Evolutionary conservation across 805 yeast genomes (phyloP), one percentile per base, ranked within the genome.

Genomic region (Zygosaccharomyces pseudorouxii): DNA sequence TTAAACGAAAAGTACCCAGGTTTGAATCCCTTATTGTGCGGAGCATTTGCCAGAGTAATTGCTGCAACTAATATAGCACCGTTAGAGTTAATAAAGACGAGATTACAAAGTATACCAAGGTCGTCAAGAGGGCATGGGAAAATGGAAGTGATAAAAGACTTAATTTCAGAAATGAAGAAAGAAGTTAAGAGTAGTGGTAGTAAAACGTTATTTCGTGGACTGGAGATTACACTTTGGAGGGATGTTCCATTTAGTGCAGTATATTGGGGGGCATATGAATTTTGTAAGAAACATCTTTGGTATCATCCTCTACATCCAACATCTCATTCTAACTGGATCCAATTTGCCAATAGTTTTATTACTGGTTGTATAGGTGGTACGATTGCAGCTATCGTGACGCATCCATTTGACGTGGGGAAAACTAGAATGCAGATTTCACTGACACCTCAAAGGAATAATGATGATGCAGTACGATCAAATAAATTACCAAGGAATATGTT

Each of bases 391-490:
- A 57, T 92, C 2, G 71, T 78, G 37, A 93, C 99, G 1, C 89
- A 95, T 49, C 98, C 99, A 1, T 93, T 93, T 59, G 99, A 93
- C 65, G 99, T 93, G 8, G 98, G 97, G 4, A 93, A 93, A 61
- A 93, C 99, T 4, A 75, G 98, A 58, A 71, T 88, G 51, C 99
- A 93, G 67, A 76, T 87, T 3, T 70, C 77, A n/a, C 65, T 53
- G 49, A 54, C 54, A 61, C 48, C 25, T 25, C 42, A 52, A 36
- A 35, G 44, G 20, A 42, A 38, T 1, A 45, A 16, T 4, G 37
- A 16, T 14, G 20, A 46, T 27, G 36, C 52, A 43, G 27, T 14
- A 11, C 35, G 38, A 14, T 10, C 22, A 3, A 19, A 11, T 16
- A 11, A 14, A 5, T 12, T 35, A 11, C 23, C 49, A n/a, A 71